Evolutionary conservation across 495 filamentous ascomycete species (phyloP), one percentile per base, ranked within the genome.

Genomic region (Cercophora samala): DNA sequence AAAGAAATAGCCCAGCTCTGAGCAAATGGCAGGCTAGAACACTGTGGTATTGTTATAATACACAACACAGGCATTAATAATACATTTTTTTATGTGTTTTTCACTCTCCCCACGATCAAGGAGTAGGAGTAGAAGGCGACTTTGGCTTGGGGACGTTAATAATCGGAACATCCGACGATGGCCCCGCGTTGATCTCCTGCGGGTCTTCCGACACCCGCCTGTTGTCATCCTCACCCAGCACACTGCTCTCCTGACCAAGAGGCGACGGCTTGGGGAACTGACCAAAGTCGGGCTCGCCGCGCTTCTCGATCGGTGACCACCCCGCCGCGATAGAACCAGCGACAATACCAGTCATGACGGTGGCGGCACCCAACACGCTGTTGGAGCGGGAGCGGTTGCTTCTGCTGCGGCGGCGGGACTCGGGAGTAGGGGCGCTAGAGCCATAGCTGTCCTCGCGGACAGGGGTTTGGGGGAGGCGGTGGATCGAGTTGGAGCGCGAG

Each of bases 311-410:
- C 0, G 93, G 93, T 60, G 92, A 96, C 92, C 91, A 96, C 54
- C 91, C 92, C 23, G 82, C 85, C 42, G 87, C 92, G 60, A 97
- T 88, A 77, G 89, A 90, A 62, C 91, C 92, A 46, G 93, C 93
- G 65, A 97, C 88, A 60, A 97, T 87, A 68, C 93, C 93, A 24
- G 93, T 89, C 91, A 91, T 90, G 42, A 93, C 92, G 32, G 91
- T 88, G 4, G 92, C 90, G 2, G 91, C 91, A 11, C 91, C 92
- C 59, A 96, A 85, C 2, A 90, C 88, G 0, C 92, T 96, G 77
- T 93, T 96, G 5, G 92, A 96, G 21, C 93, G 88, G 42, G 93
- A 97, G 65, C 93, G 87, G 37, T 84, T 88, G 68, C 87, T 89
- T 63, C 83, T 84, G 62, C 79, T 82, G 26, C 91, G 86, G 29